phyloP scores from a whole-genome alignment of 2,329 filamentous ascomycete species.

The Coleophoma crateriformis region DNA sequence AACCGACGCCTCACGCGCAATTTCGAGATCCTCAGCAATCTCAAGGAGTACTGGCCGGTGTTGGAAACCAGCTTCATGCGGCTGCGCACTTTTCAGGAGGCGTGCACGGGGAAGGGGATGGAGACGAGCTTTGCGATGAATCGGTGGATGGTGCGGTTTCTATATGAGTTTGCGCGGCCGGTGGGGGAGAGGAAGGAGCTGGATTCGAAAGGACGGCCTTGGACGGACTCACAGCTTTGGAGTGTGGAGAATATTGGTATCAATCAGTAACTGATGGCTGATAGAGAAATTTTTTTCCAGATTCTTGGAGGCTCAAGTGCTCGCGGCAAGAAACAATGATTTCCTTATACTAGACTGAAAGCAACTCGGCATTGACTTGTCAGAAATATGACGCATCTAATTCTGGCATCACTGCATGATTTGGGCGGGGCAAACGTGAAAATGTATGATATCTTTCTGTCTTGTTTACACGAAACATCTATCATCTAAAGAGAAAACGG shows the following conservation, averaged over 20 bases:
- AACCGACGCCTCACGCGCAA: constrained; percentile 34
- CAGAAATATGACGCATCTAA: no score
- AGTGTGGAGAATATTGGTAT: not conserved
- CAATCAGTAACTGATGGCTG: not conserved
- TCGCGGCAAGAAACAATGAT: no score
- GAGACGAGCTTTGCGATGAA: constrained; percentile 34
- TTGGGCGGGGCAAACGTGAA: no score
- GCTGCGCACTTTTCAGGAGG: constrained; percentile 35
- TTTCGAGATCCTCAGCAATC: constrained; percentile 35
- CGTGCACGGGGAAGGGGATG: constrained; percentile 28
- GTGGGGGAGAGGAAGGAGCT: constrained; percentile 19
- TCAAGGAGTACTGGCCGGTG: constrained; percentile 36
- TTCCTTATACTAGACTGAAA: no score
- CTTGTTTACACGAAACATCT: no score
- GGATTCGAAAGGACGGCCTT: not conserved
- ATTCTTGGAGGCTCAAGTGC: no score
- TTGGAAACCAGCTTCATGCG: constrained; percentile 32
- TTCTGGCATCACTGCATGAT: no score
- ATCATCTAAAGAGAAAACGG: no score
- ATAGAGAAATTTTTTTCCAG: no score
- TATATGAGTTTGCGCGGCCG: constrained; percentile 25
- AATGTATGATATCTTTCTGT: no score
- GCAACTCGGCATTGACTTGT: no score
- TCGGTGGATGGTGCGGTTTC: constrained; percentile 35
- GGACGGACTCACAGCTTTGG: not conserved